Percentiles rank a stretch among this genome's conserved stretches.
Conservation (phyloP, 2,329 filamentous ascomycete genomes). For the Fusarium abutilonis region DNA sequence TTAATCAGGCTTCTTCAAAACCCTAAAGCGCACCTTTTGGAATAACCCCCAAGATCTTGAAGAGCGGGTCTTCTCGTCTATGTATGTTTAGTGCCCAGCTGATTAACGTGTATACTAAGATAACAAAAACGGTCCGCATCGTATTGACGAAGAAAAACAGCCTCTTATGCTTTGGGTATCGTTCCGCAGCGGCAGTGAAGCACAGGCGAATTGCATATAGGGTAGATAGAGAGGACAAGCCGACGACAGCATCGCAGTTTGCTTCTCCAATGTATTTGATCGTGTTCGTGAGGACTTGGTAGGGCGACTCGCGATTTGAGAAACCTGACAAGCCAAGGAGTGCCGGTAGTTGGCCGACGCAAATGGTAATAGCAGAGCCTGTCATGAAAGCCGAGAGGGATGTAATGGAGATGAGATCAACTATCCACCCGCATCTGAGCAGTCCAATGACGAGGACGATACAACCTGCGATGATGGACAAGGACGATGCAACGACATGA, state of each 20-base stretch:
- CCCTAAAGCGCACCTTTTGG: slow-evolving; percentile 67
- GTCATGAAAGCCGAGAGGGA: slow-evolving; percentile 98
- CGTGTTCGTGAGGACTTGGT: slow-evolving; percentile 83
- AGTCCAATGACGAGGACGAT: slow-evolving; percentile 84
- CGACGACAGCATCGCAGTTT: slow-evolving; percentile 85
- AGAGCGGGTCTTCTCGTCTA: slow-evolving; percentile 69
- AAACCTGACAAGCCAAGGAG: slow-evolving; percentile 83
- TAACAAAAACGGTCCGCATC: slow-evolving; percentile 88
- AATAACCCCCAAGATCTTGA: slow-evolving; percentile 79
- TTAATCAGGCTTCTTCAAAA: not conserved
- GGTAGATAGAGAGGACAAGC: slow-evolving; percentile 80
- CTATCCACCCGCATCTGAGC: slow-evolving; percentile 84
- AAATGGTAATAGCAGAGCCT: slow-evolving; percentile 90
- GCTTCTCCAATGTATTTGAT: slow-evolving; percentile 75
- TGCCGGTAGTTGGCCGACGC: slow-evolving; percentile 80
- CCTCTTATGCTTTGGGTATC: slow-evolving; percentile 74
- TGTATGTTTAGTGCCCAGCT: slow-evolving; percentile 85
- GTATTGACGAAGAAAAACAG: slow-evolving; percentile 91
- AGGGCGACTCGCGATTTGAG: slow-evolving; percentile 80
- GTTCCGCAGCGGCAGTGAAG: slow-evolving; percentile 74
- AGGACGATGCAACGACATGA: slow-evolving; percentile 78
- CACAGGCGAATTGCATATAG: slow-evolving; percentile 78
- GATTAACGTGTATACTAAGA: slow-evolving; percentile 90
- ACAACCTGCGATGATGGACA: slow-evolving; percentile 79
- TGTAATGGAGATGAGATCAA: slow-evolving; percentile 90